phyloP scores from a whole-genome alignment of 192 early-diverging fungal species.

The Blastocladiella britannica region DNA sequence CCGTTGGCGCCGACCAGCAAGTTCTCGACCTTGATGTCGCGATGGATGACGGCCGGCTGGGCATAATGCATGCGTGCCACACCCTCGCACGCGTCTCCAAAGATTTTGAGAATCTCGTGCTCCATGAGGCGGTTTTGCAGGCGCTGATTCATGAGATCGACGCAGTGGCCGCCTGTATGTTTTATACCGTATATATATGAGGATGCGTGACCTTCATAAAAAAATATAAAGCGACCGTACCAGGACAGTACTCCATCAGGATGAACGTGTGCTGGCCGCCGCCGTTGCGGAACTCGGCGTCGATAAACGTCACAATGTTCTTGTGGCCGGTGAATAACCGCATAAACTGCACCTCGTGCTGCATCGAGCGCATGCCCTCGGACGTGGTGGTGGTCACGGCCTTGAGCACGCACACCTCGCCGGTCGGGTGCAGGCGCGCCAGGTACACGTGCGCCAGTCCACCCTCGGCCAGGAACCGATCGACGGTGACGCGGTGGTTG shows the following conservation, averaged over 20 bases:
- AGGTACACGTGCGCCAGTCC: conserved; percentile 84
- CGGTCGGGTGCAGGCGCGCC: conserved; percentile 30
- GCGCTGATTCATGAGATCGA: conserved; percentile 70
- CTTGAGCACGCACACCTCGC: conserved; percentile 54
- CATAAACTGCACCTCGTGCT: conserved; percentile 62
- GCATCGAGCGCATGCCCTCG: conserved; percentile 31
- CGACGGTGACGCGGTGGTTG: conserved; percentile 32
- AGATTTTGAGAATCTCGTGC: conserved; percentile 71
- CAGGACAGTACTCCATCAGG: conserved; percentile 80
- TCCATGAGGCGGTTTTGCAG: conserved; percentile 53
- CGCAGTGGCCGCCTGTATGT: conserved; percentile 56
- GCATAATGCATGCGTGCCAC: conserved; percentile 82
- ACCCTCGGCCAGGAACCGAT: conserved; percentile 60
- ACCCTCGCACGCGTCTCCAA: conserved; percentile 63
- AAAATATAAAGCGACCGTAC: conserved; percentile 25
- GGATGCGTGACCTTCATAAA: no score
- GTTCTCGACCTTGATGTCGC: conserved; percentile 66
- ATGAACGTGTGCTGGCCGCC: conserved; percentile 64
- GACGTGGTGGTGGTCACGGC: conserved; percentile 50
- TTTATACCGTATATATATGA: no score
- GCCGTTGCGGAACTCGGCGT: conserved; percentile 33
- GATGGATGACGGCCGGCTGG: conserved; percentile 59
- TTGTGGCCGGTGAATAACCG: conserved; percentile 45
- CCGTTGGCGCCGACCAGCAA: conserved; percentile 35
- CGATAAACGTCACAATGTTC: conserved; percentile 62